Evolutionary conservation across 202 grass and related monocot species (phyloP).

Genomic region (Brachypodium distachyon): DNA sequence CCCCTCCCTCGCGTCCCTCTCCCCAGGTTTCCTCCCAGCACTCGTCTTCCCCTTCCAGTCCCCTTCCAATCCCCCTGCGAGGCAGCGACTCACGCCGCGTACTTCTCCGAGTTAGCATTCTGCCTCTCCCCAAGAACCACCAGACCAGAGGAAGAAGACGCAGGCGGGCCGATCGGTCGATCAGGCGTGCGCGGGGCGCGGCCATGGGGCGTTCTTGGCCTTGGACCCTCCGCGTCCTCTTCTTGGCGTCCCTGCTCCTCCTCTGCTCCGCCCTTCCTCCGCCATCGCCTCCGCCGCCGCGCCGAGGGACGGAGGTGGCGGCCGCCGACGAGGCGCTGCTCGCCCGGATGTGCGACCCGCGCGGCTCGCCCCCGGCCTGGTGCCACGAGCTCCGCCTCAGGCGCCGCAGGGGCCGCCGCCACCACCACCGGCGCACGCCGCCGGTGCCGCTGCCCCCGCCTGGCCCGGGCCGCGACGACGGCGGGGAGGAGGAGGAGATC

Average conservation of each 20-base stretch:
- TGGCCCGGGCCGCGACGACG: slow-evolving; percentile 26
- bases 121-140: background rate
- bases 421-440: background rate
- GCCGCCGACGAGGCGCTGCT: slow-evolving; percentile 17
- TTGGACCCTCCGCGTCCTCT: slow-evolving; percentile 15
- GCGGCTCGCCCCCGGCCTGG: slow-evolving; percentile 12
- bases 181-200: background rate
- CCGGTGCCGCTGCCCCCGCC: slow-evolving; percentile 32
- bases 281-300: background rate
- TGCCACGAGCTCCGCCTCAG: slow-evolving; percentile 39
- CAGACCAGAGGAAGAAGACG: background rate
- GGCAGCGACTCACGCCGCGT: background rate
- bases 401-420: background rate
- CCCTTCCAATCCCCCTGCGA: too few relatives aligned
- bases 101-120: background rate
- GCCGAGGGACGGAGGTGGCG: background rate
- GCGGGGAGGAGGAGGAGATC: slow-evolving; percentile 47
- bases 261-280: background rate
- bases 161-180: background rate
- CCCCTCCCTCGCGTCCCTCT: background rate
- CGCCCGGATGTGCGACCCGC: slow-evolving; percentile 21
- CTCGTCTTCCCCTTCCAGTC: background rate
- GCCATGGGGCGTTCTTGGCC: slow-evolving; percentile 37
- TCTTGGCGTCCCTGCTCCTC: slow-evolving; percentile 35
- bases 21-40: background rate